phyloP scores from a whole-genome alignment of 1,284 basidiomycete genomes.

The Polyporus tsugae region DNA sequence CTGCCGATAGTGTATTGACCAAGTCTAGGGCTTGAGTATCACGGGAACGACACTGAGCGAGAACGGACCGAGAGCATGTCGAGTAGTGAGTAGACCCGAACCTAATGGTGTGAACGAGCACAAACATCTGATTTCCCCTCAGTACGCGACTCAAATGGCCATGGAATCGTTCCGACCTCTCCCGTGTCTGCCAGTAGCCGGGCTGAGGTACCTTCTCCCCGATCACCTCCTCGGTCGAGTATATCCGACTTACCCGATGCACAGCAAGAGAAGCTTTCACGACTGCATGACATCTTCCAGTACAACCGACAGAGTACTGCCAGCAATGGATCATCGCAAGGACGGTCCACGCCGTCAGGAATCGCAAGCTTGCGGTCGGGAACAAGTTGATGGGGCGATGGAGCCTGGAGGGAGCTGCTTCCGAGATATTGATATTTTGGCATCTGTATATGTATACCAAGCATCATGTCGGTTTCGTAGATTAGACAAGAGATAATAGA shows the following conservation, averaged over 20 bases:
- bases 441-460: constrained; percentile 38
- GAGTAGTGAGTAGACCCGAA: constrained; percentile 31
- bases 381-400: constrained; percentile 25
- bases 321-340: constrained; percentile 68
- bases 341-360: constrained; percentile 30
- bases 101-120: not conserved
- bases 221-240: constrained; percentile 45
- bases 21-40: constrained; percentile 67
- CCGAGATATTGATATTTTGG: constrained; percentile 27
- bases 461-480: constrained; percentile 33
- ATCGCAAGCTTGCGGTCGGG: constrained; percentile 29
- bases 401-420: constrained; percentile 16
- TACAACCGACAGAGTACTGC: constrained; percentile 73
- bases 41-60: constrained; percentile 43
- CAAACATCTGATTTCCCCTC: not conserved
- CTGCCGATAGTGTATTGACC: constrained; percentile 10
- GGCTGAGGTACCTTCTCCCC: constrained; percentile 38
- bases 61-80: constrained; percentile 35
- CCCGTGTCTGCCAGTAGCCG: constrained; percentile 30
- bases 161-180: constrained; percentile 31
- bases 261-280: constrained; percentile 68
- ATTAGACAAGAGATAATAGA: constrained; percentile 33
- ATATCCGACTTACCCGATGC: constrained; percentile 44
- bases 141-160: constrained; percentile 31
- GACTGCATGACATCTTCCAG: constrained; percentile 82